phyloP scores from a whole-genome alignment of 768 basidiomycete species.

The Kockovaella imperatae region DNA sequence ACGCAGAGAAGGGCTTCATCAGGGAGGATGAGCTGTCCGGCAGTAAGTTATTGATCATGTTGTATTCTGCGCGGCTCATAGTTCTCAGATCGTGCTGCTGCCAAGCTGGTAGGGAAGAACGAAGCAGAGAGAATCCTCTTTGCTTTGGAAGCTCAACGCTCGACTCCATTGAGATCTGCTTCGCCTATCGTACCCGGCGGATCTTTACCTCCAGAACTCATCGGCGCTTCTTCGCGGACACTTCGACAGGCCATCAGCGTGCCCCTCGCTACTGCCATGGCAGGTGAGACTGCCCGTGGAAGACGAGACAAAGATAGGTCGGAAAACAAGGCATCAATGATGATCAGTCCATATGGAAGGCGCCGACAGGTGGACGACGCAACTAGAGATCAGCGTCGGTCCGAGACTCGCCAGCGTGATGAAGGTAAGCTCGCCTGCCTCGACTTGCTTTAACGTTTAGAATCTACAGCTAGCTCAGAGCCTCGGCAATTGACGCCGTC shows the following conservation, averaged over 20 bases:
- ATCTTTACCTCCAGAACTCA: constrained; percentile 10
- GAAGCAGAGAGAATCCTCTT: constrained; percentile 39
- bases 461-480: not conserved
- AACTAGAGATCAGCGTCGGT: constrained; percentile 13
- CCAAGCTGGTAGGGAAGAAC: constrained; percentile 18
- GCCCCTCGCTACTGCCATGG: constrained; percentile 34
- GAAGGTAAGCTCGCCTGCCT: constrained; percentile 5
- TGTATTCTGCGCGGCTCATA: not conserved
- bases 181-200: constrained; percentile 1
- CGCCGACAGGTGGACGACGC: constrained; percentile 24
- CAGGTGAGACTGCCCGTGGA: constrained; percentile 23
- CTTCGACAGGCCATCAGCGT: constrained; percentile 34
- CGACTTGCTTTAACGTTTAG: no score
- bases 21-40: constrained; percentile 27
- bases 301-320: constrained; percentile 26
- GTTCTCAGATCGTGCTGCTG: constrained; percentile 14
- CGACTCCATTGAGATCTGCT: constrained; percentile 27
- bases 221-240: constrained; percentile 31
- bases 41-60: constrained; percentile 12
- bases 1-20: constrained; percentile 33
- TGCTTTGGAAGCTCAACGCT: constrained; percentile 31
- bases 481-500: not conserved
- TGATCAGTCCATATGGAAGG: constrained; percentile 40
- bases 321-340: constrained; percentile 21
- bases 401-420: constrained; percentile 1